Conservation (phyloP, 176 grass and related monocot genomes). For the Rhipidocladum racemiflorum region DNA sequence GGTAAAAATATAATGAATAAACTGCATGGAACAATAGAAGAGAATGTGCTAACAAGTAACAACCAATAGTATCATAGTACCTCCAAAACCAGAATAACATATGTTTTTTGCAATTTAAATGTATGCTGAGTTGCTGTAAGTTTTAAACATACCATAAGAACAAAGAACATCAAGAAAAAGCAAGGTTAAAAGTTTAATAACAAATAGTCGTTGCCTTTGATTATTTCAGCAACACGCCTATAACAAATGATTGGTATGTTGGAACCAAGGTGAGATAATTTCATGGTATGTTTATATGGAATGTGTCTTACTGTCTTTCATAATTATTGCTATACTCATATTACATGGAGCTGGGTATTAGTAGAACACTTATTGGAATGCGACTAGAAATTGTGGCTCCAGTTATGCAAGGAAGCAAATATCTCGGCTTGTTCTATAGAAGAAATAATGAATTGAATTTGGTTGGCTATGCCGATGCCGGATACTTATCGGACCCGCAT, state of each 20-base stretch:
- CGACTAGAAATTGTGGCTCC: no score
- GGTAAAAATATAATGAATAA: not conserved
- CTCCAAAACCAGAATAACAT: not conserved
- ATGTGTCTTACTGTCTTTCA: not conserved
- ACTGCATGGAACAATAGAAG: not conserved
- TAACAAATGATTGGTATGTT: conserved; percentile 5
- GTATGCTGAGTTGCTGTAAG: not conserved
- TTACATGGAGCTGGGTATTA: not conserved
- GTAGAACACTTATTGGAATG: conserved; percentile 57
- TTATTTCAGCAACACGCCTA: not conserved
- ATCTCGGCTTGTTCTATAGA: no score
- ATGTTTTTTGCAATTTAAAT: not conserved
- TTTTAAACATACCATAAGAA: not conserved
- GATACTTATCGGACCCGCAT: no score
- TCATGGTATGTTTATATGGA: not conserved
- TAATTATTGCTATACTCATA: not conserved
- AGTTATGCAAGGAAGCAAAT: no score
- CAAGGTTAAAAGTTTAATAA: not conserved
- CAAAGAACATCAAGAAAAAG: not conserved
- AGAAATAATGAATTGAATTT: no score
- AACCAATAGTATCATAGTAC: conserved; percentile 2
- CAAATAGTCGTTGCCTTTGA: not conserved
- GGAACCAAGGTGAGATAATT: not conserved
- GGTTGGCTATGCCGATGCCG: no score
- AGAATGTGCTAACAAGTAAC: not conserved